A percentile compares a stretch with the other conserved stretches of the same genome.
Conservation (phyloP, 2,329 filamentous ascomycete species). For the Pseudopithomyces chartarum region DNA sequence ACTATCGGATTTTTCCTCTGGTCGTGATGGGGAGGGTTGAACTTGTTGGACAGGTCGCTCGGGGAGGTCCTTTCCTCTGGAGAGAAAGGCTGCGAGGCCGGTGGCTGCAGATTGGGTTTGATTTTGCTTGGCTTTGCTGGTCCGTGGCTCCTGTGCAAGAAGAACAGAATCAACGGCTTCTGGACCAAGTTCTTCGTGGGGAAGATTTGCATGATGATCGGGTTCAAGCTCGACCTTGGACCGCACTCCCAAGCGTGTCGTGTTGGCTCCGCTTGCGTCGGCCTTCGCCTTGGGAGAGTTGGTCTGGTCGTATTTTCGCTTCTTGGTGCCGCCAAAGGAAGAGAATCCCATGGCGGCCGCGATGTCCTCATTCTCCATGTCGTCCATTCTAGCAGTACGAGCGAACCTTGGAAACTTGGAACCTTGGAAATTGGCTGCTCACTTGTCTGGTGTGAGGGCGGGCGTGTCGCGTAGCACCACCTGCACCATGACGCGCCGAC, state of each 20-base stretch:
- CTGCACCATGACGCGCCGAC: conserved; percentile 6
- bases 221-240: conserved; percentile 23
- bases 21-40: not conserved
- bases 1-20: conserved; percentile 8
- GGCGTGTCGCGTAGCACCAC: not conserved
- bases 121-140: conserved; percentile 13
- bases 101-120: conserved; percentile 20
- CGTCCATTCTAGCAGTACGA: conserved; percentile 1
- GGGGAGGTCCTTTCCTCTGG: conserved; percentile 32
- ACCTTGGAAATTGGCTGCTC: not conserved
- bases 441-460: no score
- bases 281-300: conserved; percentile 55
- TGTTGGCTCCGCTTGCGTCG: conserved; percentile 37
- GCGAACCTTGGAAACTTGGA: no score
- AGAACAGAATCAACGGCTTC: conserved; percentile 3
- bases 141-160: not conserved
- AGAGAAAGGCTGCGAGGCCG: conserved; percentile 39
- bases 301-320: conserved; percentile 68
- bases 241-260: conserved; percentile 45
- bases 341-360: conserved; percentile 75
- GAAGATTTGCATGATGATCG: not conserved
- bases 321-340: conserved; percentile 71
- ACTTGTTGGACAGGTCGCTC: conserved; percentile 19
- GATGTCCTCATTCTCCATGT: conserved; percentile 59
- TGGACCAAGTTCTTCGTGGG: not conserved